Evolutionary conservation across 1,284 basidiomycete genomes (phyloP), one percentile per base, ranked within the genome.

Genomic region (Coniferiporia weirii): DNA sequence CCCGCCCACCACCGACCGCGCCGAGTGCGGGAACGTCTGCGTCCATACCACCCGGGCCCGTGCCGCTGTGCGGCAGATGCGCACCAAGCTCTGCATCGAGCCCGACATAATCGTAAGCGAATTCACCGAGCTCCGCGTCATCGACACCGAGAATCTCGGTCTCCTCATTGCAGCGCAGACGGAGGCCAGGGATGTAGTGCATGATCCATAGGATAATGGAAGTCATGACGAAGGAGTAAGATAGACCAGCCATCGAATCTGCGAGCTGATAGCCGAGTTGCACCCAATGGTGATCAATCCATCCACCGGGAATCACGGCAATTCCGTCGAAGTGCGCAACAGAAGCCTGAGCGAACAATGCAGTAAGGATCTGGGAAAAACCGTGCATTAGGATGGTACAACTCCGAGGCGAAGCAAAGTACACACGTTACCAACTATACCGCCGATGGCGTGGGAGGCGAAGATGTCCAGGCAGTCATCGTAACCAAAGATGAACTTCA

Each of bases 111-210:
- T 95, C 91, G 71, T 94, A 93, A n/a, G 90, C 90, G 66, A 87
- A 93, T 56, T 98, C 95, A 67, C 95, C 95, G 79, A 97, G 88
- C 76, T 95, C 91, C 12, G 87, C 83, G 68, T 97, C 93, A 71
- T 98, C 96, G 63, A 97, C 87, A 63, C 96, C 96, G 60, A 98
- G 76, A 62, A 95, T 88, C 77, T 98, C 95, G 35, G 85, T 83
- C 64, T 94, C 90, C 66, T 96, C 94, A 35, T 77, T 74, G 17
- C 82, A 80, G 61, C 94, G 87, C 51, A 99, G 82, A 57, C 88
- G 80, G 62, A 93, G 79, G 63, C 85, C 87, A 2, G 96, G 96
- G 67, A 97, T 91, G 73, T 79, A 93, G 79, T 98, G 94, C 85
- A 98, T 91, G 67, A 86, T 75, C 87, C 95, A 94, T 57, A 93